phyloP scores from a whole-genome alignment of 2,329 filamentous ascomycete species.

The Didymosphaeria variabile region DNA sequence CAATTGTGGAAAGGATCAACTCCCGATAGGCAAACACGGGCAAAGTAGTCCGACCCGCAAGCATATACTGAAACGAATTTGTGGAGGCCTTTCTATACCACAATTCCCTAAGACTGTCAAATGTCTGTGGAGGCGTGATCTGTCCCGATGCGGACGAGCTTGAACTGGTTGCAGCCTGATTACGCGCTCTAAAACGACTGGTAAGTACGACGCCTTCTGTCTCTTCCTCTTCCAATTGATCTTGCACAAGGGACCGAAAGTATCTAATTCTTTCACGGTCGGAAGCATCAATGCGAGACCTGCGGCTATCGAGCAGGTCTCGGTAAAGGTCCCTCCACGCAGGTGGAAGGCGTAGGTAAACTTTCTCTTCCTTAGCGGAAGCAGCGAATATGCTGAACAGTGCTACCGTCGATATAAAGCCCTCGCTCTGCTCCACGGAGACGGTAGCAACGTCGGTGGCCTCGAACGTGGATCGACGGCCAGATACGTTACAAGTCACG shows the following conservation, averaged over 20 bases:
- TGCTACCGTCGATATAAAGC: constrained; percentile 81
- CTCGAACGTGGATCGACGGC: constrained; percentile 67
- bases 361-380: constrained; percentile 86
- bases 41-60: constrained; percentile 77
- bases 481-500: constrained; percentile 56
- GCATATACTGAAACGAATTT: constrained; percentile 77
- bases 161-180: constrained; percentile 37
- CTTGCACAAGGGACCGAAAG: constrained; percentile 74
- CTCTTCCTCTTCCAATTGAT: constrained; percentile 66
- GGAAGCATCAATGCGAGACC: constrained; percentile 71
- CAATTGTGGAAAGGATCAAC: constrained; percentile 79
- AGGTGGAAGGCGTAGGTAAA: constrained; percentile 78
- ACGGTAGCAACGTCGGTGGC: constrained; percentile 80
- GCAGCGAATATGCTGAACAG: constrained; percentile 82
- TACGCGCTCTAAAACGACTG: constrained; percentile 71
- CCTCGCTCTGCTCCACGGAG: constrained; percentile 82
- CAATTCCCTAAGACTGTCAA: constrained; percentile 57
- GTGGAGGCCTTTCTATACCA: constrained; percentile 63
- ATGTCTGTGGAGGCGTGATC: constrained; percentile 35
- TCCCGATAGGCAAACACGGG: constrained; percentile 89
- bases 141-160: constrained; percentile 42
- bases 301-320: constrained; percentile 77
- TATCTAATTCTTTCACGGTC: constrained; percentile 75
- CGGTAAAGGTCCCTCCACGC: constrained; percentile 87
- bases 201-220: constrained; percentile 71